phyloP scores from a whole-genome alignment of 192 early-diverging fungal genomes.

The Coemansia sp. region DNA sequence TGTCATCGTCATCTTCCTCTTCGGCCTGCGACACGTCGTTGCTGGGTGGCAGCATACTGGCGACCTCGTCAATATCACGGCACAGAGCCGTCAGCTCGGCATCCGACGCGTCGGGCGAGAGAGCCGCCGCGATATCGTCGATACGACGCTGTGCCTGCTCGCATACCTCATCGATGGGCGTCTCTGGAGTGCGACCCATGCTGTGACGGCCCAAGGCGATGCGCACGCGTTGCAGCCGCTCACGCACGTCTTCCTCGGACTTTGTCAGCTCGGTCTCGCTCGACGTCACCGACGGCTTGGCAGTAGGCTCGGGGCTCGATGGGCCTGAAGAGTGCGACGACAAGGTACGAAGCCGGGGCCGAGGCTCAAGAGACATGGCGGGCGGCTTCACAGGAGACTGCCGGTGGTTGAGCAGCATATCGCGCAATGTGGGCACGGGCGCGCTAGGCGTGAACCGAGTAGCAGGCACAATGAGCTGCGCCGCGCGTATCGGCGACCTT shows the following conservation, averaged over 20 bases:
- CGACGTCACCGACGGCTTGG: slow-evolving; percentile 18
- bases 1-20: not conserved
- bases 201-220: slow-evolving; percentile 17
- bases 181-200: not conserved
- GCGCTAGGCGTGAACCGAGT: slow-evolving; percentile 20
- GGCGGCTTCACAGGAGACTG: slow-evolving; percentile 26
- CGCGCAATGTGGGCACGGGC: slow-evolving; percentile 46
- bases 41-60: slow-evolving; percentile 41
- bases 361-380: slow-evolving; percentile 17
- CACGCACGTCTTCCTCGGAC: slow-evolving; percentile 48
- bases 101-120: slow-evolving; percentile 19
- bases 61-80: slow-evolving; percentile 44
- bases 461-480: slow-evolving; percentile 12
- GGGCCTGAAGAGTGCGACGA: slow-evolving; percentile 27
- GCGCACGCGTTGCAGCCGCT: slow-evolving; percentile 42
- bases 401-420: slow-evolving; percentile 43
- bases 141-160: slow-evolving; percentile 18
- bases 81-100: slow-evolving; percentile 34
- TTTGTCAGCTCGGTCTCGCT: slow-evolving; percentile 37
- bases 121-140: slow-evolving; percentile 19
- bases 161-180: not conserved
- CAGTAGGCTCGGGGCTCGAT: slow-evolving; percentile 33
- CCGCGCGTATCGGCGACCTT: slow-evolving; percentile 12
- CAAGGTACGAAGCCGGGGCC: slow-evolving; percentile 11
- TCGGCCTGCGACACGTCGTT: slow-evolving; percentile 9